phyloP scores from a whole-genome alignment of 1,284 basidiomycete genomes.

The Heterobasidion occidentale region DNA sequence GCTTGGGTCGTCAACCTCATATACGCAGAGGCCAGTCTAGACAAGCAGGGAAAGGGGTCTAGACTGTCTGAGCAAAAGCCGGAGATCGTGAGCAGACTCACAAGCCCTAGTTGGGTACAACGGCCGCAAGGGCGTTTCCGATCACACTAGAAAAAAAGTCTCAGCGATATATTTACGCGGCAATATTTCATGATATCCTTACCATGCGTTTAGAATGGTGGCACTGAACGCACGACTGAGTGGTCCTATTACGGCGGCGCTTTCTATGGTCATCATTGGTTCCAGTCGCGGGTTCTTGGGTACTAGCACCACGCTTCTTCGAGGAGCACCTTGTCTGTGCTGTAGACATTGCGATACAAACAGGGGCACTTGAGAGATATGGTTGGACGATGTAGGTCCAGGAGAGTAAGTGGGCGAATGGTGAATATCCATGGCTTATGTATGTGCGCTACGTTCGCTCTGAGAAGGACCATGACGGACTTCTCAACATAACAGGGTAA shows the following conservation, averaged over 20 bases:
- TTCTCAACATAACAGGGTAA: too few species aligned
- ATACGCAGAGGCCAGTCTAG: constrained; percentile 76
- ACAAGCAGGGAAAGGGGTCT: neutral
- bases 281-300: too few species aligned
- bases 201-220: constrained; percentile 82
- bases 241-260: constrained; percentile 56
- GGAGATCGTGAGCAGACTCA: constrained; percentile 24
- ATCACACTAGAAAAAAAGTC: constrained; percentile 39
- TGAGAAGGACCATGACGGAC: too few species aligned
- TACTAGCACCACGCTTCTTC: too few species aligned
- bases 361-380: too few species aligned
- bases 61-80: neutral
- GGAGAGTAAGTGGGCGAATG: too few species aligned
- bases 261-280: constrained; percentile 24
- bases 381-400: too few species aligned
- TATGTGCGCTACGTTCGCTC: too few species aligned
- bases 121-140: constrained; percentile 64
- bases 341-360: too few species aligned
- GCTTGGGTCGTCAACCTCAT: constrained; percentile 75
- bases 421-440: too few species aligned
- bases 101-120: constrained; percentile 67
- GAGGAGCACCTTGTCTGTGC: too few species aligned
- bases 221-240: constrained; percentile 60
- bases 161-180: neutral
- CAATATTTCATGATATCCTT: constrained; percentile 12